phyloP scores from a whole-genome alignment of 2,329 filamentous ascomycete species.

The Aspergillus oerlinghausenensis region DNA sequence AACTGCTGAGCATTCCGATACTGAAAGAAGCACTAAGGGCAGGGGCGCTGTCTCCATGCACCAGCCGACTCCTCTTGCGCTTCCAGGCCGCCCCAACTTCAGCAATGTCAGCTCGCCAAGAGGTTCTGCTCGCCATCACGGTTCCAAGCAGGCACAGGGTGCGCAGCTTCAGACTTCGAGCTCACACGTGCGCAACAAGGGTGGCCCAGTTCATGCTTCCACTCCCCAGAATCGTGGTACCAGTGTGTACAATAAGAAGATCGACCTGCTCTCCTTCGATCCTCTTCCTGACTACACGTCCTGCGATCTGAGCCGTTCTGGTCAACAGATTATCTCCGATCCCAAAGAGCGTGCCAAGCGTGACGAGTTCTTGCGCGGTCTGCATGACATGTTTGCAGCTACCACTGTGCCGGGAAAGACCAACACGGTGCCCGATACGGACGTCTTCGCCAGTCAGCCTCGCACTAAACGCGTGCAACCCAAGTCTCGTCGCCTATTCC shows the following conservation, averaged over 20 bases:
- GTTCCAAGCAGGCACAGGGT: constrained; percentile 7
- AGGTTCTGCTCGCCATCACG: constrained; percentile 5
- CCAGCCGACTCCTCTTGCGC: background rate
- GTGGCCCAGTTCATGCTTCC: background rate
- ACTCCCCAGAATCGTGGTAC: background rate
- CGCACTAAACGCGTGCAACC: constrained; percentile 12
- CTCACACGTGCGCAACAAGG: background rate
- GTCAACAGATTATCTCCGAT: constrained; percentile 8
- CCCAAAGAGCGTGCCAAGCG: constrained; percentile 10
- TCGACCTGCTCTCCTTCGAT: constrained; percentile 20
- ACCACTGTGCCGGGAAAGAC: background rate
- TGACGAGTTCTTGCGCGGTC: constrained; percentile 15
- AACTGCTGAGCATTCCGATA: constrained; percentile 6
- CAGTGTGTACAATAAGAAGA: constrained; percentile 9
- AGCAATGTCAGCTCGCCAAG: constrained; percentile 6
- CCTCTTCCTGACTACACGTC: constrained; percentile 12
- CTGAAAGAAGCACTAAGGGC: constrained; percentile 11
- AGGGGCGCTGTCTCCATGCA: constrained; percentile 1
- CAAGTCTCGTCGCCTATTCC: constrained; percentile 21
- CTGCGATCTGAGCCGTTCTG: constrained; percentile 6
- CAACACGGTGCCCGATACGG: constrained; percentile 10
- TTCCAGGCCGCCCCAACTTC: background rate
- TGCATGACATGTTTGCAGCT: constrained; percentile 18
- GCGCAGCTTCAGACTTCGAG: background rate
- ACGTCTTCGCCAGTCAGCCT: constrained; percentile 2